Base-by-base conservation (phyloP, 2,329 filamentous ascomycete genomes). In the Coniosporium tulheliwenetii region DNA sequence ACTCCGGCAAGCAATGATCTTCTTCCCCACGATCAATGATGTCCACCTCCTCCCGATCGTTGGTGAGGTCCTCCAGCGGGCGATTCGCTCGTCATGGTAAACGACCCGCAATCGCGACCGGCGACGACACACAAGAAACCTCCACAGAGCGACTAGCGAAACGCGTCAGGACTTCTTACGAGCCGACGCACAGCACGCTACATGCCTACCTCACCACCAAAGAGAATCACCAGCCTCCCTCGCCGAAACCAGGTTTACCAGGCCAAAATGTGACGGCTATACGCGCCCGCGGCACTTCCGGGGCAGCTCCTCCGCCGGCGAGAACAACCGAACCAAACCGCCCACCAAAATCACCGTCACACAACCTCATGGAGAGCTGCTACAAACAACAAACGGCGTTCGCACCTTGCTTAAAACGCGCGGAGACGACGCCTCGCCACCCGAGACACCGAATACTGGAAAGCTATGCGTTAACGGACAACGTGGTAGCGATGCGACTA, bases 331-430 rank as follows among this genome's bases (percentile, higher is more conserved):
- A 14, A n/a, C 54, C 40, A 52, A 51, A 50, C 63, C 64, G 37
- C 65, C 63, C 29, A 61, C 56, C 47, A 62, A 59, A 44, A 51
- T 65, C 48, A 59, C 58, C 41, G 56, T 63, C 43, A 56, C 59
- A 51, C 56, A 63, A 47, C 62, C 63, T 40, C 58, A 64, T 51
- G 62, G 59, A 41, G 53, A 55, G 40, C 48, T 67, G 36, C 46
- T 63, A 33, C 56, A 60, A 50, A 60, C 60, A 15, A 56, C 62
- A 42, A 66, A 67, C 50, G 63, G 63, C 42, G 59, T 63, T 39
- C 48, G 53, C 30, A 56, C 50, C 14, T 42, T 50, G 29, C 56
- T 65, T 39, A 48, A 51, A 41, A 48, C 55, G 30, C 44, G 47
- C 40, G 51, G 52, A 39, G 59, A 63, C 45, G 50, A 58, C 10